A percentile compares a stretch with the other conserved stretches of the same genome.
phyloP scores from a whole-genome alignment of 2,329 filamentous ascomycete species.

The Hymenoscyphus fraxineus region DNA sequence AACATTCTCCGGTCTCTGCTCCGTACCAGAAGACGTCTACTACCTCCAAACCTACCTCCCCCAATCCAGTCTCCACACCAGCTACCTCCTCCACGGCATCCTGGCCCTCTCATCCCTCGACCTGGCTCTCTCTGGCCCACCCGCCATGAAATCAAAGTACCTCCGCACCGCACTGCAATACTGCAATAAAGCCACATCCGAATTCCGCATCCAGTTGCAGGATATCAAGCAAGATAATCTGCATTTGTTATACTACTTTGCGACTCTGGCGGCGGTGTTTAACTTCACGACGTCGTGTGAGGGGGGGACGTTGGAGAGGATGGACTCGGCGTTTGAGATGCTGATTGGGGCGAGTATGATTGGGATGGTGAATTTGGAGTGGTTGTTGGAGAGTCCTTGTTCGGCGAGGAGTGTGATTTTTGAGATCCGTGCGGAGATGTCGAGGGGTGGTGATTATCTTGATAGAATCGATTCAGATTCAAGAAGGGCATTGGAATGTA shows the following conservation, averaged over 20 bases:
- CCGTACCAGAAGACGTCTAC: conserved; percentile 6
- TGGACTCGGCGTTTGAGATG: background rate
- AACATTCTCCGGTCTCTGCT: conserved; percentile 5
- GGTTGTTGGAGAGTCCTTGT: background rate
- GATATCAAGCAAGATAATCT: conserved; percentile 7
- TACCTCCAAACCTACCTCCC: conserved; percentile 9
- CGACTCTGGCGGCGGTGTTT: conserved; percentile 2
- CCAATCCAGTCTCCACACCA: background rate
- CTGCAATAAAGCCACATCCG: conserved; percentile 5
- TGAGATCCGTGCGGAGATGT: background rate
- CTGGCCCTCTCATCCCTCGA: background rate
- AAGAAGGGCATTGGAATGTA: background rate
- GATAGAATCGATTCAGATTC: background rate
- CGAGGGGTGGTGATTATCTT: background rate
- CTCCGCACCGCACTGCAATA: conserved; percentile 7
- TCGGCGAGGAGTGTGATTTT: background rate
- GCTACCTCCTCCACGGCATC: conserved; percentile 10
- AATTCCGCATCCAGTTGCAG: conserved; percentile 2
- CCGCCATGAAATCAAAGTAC: conserved; percentile 3
- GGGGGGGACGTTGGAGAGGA: background rate
- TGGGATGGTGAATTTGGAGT: background rate
- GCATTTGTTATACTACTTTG: conserved; percentile 9
- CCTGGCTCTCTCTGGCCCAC: background rate
- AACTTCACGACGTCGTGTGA: conserved; percentile 8
- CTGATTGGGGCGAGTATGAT: background rate